These are phyloP conservation scores for Plasmodium fragile DNA, from an alignment of 169 alveolate genomes.

Conservation along the genomic window DNA sequence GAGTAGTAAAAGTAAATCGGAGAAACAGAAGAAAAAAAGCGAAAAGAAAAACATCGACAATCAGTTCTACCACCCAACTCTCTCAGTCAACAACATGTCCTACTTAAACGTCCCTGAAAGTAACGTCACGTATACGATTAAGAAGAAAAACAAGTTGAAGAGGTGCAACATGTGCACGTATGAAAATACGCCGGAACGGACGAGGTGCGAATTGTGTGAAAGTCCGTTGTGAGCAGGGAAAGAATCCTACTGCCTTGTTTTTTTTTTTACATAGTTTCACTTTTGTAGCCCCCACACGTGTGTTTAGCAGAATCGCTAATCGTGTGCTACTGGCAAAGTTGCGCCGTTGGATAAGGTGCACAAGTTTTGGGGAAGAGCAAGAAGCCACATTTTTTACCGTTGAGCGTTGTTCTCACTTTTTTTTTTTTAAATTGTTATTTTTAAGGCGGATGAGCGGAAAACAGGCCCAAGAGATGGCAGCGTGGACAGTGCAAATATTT, in stretches of 20 bases:
- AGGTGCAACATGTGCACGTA: conserved; percentile 67
- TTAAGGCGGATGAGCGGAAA: not conserved
- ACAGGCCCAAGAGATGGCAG: not conserved
- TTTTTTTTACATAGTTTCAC: not conserved
- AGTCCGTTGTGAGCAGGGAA: conserved; percentile 4
- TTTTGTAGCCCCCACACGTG: not conserved
- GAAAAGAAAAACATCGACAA: not conserved
- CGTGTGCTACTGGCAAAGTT: not conserved
- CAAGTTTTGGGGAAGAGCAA: not conserved
- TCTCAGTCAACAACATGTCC: not conserved
- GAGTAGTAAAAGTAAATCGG: not conserved
- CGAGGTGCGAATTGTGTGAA: conserved; percentile 60
- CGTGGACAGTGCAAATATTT: not conserved
- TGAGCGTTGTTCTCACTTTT: not conserved
- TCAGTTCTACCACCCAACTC: not conserved
- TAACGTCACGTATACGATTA: conserved; percentile 55
- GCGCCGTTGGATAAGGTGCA: not conserved
- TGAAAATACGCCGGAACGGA: conserved; percentile 54
- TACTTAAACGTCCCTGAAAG: conserved; percentile 33
- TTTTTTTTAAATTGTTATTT: too few relatives aligned
- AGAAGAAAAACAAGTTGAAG: conserved; percentile 43
- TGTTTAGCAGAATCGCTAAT: not conserved
- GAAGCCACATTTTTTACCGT: not conserved
- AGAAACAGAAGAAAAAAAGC: not conserved
- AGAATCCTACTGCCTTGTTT: not conserved